Evolutionary conservation across 2,329 filamentous ascomycete genomes (phyloP), one percentile per base, ranked within the genome.

Genomic region (Rhexocercosporidium sp.): DNA sequence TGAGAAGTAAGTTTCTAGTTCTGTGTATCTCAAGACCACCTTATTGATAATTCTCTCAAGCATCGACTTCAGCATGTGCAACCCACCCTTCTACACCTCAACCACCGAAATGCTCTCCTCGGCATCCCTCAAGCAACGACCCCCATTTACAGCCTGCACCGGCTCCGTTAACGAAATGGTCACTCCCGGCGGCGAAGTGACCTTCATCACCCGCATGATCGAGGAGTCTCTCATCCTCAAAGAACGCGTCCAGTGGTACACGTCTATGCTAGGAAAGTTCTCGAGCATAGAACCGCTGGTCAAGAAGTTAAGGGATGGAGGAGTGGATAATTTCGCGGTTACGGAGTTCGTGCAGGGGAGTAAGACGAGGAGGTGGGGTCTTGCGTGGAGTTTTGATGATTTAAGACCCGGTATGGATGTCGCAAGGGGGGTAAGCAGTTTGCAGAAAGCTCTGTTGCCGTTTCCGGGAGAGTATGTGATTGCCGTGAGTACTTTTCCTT

Each of bases 61-160:
- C 3, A 82, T 97, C 51, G 90, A 95, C 76, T 97, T 98, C 77
- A 89, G 88, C 66, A 96, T 98, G 89, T 95, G 91, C 70, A 99
- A 99, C 72, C 96, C 96, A 0, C 96, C 96, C 0, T 99, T 99
- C 80, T 98, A 97, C 81, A 79, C 83, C n/a, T 94, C 92, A 0
- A 81, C 85, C 3, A 79, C 84, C 5, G 93, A 96, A 60, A 86
- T 97, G 79, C 72, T 85, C 3, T 80, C 82, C 3, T 90, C 90
- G 1, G 90, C 92, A 0, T 78, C 82, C 18, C 79, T 84, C 44
- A 97, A 97, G 78, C 79, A 84, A 3, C 83, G 85, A 0, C 88
- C 88, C 0, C 91, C 94, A 0, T 87, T 87, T 65, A 91, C 92
- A 0, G 89, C 91, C 59, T 88, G 88, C 75, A 97, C 94, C 0